Base-by-base conservation (phyloP, 345 rosid genomes). In the Populus simonii region DNA sequence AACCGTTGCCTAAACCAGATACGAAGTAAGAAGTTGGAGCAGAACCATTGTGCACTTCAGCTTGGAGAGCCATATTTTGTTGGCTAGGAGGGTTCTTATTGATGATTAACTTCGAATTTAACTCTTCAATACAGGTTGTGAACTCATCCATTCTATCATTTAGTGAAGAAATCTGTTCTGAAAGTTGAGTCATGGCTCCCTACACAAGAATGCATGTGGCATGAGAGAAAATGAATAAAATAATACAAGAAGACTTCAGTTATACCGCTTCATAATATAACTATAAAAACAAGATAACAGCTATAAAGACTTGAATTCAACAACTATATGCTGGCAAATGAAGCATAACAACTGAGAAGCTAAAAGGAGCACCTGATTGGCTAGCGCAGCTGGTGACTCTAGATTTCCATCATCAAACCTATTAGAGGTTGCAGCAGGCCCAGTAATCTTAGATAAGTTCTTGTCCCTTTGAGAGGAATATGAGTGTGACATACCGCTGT, bases 91-190 rank as follows among this genome's bases (percentile, higher is more conserved):
- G 75, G 85, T 68, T 82, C 49, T 78, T 90, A 79, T 88, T 89
- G 79, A 84, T 53, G 35, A 84, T 78, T 61, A 94, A 79, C 87
- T 89, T 90, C 74, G 90, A 84, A 73, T 87, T 94, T 45, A 96
- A 83, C 83, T 94, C 98, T 81, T 96, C 98, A 8, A 94, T 87
- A 8, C 80, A 85, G 35, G 75, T 70, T 17, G 97, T 92, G 84
- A 94, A 96, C 83, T 94, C 99, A 45, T 94, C 98, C 94, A 96
- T 92, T 84, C 96, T 89, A 70, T 92, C 99, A 79, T 88, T 87
- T 73, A 96, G 90, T 0, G 92, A 83, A 51, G 97, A 89, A 74
- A 96, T 96, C 79, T 92, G 99, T 68, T 96, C 97, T 4, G 92
- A 92, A 82, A 96, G 98, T 80, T 91, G 97, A 82, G 94, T 87